phyloP scores from a whole-genome alignment of 2,329 filamentous ascomycete species.

The Aspergillus ochraceus region DNA sequence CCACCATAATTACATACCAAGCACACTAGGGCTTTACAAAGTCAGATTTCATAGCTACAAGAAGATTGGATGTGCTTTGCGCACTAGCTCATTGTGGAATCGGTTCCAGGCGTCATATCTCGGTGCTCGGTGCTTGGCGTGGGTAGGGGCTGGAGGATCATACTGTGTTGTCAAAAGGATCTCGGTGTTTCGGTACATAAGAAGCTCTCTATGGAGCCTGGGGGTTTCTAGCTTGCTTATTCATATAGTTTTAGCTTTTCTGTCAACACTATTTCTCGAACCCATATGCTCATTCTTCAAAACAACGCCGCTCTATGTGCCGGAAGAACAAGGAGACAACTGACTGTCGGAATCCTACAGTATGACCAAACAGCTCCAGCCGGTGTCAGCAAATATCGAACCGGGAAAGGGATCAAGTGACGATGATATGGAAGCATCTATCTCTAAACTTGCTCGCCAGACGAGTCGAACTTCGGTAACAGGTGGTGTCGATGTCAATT shows the following conservation, averaged over 20 bases:
- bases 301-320: not conserved
- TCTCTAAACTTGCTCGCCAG: not conserved
- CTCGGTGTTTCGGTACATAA: not conserved
- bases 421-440: not conserved
- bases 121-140: not conserved
- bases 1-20: not conserved
- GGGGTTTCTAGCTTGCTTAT: not conserved
- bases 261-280: not conserved
- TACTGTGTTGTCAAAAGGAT: not conserved
- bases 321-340: too few species aligned
- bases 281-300: not conserved
- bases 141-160: not conserved
- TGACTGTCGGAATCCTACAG: not conserved
- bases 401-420: not conserved
- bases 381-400: not conserved
- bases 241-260: not conserved
- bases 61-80: not conserved
- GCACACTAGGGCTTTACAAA: not conserved
- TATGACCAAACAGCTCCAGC: not conserved
- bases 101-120: not conserved
- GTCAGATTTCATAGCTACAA: not conserved
- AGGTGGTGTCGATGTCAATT: not conserved
- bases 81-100: not conserved
- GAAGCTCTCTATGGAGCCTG: not conserved
- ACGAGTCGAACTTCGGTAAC: not conserved